Conservation (phyloP, 2,329 filamentous ascomycete species). For the Chaetomium sp. region DNA sequence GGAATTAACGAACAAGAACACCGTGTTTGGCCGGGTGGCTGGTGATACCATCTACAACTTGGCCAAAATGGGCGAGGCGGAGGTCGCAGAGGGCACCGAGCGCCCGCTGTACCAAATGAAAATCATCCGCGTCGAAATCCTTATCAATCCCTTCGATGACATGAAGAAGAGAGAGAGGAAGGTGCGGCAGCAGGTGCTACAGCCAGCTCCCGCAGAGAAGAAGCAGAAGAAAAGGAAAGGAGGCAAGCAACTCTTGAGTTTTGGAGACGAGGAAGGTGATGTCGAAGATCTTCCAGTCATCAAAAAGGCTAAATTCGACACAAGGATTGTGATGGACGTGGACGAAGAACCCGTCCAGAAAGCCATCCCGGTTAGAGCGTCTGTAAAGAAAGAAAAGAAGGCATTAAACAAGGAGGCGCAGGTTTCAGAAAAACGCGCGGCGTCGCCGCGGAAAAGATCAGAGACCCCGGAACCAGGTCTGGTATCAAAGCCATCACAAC, state of each 20-base stretch:
- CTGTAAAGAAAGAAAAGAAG: constrained; percentile 35
- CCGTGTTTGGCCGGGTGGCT: constrained; percentile 86
- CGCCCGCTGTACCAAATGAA: constrained; percentile 83
- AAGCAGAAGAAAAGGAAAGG: constrained; percentile 72
- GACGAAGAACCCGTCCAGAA: constrained; percentile 46
- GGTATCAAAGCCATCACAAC: constrained; percentile 24
- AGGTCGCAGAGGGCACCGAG: constrained; percentile 77
- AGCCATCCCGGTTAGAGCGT: constrained; percentile 36
- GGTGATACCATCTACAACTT: constrained; percentile 97
- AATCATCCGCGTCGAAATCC: constrained; percentile 71
- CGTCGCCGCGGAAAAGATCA: constrained; percentile 17
- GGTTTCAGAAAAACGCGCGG: constrained; percentile 12
- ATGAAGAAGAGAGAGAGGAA: constrained; percentile 71
- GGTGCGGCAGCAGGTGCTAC: constrained; percentile 52
- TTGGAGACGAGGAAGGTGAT: constrained; percentile 70
- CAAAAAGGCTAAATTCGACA: constrained; percentile 80
- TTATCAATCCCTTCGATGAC: constrained; percentile 80
- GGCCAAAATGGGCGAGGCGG: constrained; percentile 87
- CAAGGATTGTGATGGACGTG: constrained; percentile 67
- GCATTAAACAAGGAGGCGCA: constrained; percentile 17
- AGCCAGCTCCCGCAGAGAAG: constrained; percentile 49
- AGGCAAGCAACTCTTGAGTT: constrained; percentile 77
- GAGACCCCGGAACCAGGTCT: constrained; percentile 21
- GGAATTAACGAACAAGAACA: constrained; percentile 87
- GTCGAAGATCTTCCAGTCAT: constrained; percentile 58